Evolutionary conservation across 1,284 basidiomycete species (phyloP), one percentile per base, ranked within the genome.

Genomic region (Agaricales sp.): DNA sequence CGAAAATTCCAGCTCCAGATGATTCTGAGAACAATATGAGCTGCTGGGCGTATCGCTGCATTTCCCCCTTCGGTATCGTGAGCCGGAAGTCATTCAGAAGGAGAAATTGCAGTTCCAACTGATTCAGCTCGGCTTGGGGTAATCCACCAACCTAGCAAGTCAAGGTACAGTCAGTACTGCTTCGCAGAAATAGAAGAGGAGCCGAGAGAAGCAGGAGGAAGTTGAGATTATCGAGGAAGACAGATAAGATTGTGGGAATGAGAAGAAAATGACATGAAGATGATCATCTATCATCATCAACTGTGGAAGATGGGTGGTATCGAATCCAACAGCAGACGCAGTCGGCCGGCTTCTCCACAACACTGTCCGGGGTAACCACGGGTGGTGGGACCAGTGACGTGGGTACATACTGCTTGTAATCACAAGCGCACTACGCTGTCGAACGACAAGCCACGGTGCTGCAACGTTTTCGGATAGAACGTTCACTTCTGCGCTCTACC

Each of bases 101-200:
- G 2, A 99, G 73, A 63, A 99, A 99, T 58, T 98, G 95, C 4
- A 99, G 80, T 63, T 99, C 95, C 48, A 99, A 82, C 62, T 95
- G 92, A 63, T 99, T 98, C 44, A 99, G 79, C 66, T 99, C 95
- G 48, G 87, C 75, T 50, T 94, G 84, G 0, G 95, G 95, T 1
- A 99, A 77, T 20, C 95, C 95, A 49, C 95, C 95, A 55, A 95
- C 92, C 90, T 92, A 55, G 23, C 52, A 23, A 44, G 43, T 13
- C 18, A 24, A 43, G 44, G 44, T 22, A 44, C 23, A 26, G 14
- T 30, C 26, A 30, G 26, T 30, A 30, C 14, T 4, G 44, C 6
- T 41, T 41, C 4, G 13, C 18, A 16, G 6, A 41, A 41, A 41
- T 6, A 30, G 26, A 30, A 6, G 23, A 16, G 26, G 24, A 46